Evolutionary conservation across 2,329 filamentous ascomycete genomes (phyloP).

Genomic region (Phialemonium atrogriseum): DNA sequence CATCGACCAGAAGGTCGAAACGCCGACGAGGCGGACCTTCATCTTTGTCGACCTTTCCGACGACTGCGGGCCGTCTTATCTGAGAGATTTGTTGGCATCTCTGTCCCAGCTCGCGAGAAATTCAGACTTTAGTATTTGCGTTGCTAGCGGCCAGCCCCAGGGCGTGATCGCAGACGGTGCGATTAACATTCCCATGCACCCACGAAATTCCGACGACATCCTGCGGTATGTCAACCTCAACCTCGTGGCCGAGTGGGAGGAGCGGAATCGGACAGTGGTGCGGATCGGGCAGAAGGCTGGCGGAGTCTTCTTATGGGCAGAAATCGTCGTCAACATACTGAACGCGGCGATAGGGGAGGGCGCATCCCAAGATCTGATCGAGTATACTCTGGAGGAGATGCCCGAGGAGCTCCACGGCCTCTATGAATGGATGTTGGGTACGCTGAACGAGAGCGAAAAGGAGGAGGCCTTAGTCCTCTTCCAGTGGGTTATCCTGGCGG

Average conservation of each 20-base stretch:
- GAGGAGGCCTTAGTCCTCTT: constrained; percentile 21
- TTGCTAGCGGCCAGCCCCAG: constrained; percentile 16
- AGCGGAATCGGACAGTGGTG: constrained; percentile 17
- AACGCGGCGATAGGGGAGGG: constrained; percentile 25
- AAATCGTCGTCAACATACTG: constrained; percentile 26
- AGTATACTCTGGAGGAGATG: constrained; percentile 21
- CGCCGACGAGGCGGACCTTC: constrained; percentile 18
- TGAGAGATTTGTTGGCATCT: constrained; percentile 17
- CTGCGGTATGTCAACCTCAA: constrained; percentile 21
- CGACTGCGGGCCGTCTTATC: constrained; percentile 14
- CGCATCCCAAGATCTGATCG: constrained; percentile 22
- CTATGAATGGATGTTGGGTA: constrained; percentile 25
- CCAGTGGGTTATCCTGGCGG: constrained; percentile 24
- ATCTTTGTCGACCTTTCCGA: constrained; percentile 22
- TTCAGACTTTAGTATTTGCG: constrained; percentile 24
- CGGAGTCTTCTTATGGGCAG: constrained; percentile 25
- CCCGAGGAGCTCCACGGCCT: constrained; percentile 22
- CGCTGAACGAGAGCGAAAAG: constrained; percentile 19
- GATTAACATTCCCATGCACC: constrained; percentile 19
- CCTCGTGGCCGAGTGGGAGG: constrained; percentile 22
- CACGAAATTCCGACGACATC: constrained; percentile 23
- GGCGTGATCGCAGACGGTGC: constrained; percentile 14
- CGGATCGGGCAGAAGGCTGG: constrained; percentile 18
- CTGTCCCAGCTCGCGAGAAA: constrained; percentile 20
- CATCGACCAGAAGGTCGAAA: constrained; percentile 16